Evolutionary conservation across 2,329 filamentous ascomycete genomes (phyloP).

Genomic region (Nannizziopsis arthrosporioides): DNA sequence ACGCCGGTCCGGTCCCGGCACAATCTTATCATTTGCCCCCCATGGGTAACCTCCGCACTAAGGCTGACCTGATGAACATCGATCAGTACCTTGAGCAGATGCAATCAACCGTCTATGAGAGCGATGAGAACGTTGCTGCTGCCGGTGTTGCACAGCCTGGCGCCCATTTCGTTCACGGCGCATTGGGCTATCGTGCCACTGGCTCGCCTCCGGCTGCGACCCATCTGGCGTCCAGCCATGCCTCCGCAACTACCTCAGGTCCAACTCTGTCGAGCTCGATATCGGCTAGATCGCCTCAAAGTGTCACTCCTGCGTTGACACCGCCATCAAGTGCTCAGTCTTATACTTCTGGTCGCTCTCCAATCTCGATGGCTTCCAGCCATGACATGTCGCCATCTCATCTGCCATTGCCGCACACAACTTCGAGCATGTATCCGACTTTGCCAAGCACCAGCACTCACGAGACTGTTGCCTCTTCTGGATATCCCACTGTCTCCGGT

Average conservation of each 20-base stretch:
- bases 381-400: constrained; percentile 41
- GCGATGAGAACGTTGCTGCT: constrained; percentile 65
- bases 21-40: constrained; percentile 77
- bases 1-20: constrained; percentile 51
- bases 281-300: constrained; percentile 35
- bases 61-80: constrained; percentile 85
- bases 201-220: constrained; percentile 41
- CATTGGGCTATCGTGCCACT: constrained; percentile 44
- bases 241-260: constrained; percentile 28
- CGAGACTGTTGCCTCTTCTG: constrained; percentile 40
- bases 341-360: constrained; percentile 52
- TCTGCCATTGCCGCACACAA: constrained; percentile 22
- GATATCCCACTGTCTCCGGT: constrained; percentile 40
- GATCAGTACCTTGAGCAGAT: constrained; percentile 93
- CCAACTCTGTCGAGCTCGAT: constrained; percentile 25
- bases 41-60: constrained; percentile 78
- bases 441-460: constrained; percentile 49
- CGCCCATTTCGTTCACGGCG: constrained; percentile 50
- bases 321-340: constrained; percentile 52
- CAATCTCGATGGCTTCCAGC: constrained; percentile 42
- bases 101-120: constrained; percentile 92
- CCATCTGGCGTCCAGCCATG: constrained; percentile 33
- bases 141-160: constrained; percentile 67
- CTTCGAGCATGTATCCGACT: constrained; percentile 50
- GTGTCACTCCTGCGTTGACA: constrained; percentile 50